phyloP scores from a whole-genome alignment of 2,329 filamentous ascomycete genomes.

The Pezicula radicicola region DNA sequence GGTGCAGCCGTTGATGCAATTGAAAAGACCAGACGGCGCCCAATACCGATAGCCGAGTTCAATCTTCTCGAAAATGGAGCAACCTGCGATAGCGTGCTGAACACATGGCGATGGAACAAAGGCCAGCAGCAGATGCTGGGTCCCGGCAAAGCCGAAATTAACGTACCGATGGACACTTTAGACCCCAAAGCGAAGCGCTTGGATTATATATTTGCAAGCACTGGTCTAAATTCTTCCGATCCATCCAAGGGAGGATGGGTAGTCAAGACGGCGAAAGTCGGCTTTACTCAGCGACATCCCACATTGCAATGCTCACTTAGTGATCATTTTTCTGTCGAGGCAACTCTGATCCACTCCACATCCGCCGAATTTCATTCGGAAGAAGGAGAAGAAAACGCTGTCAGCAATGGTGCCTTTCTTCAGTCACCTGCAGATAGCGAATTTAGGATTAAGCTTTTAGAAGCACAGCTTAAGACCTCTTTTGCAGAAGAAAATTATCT shows the following conservation, averaged over 20 bases:
- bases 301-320: conserved; percentile 81
- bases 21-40: conserved; percentile 63
- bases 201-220: conserved; percentile 88
- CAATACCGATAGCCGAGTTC: conserved; percentile 71
- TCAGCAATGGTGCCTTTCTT: conserved; percentile 23
- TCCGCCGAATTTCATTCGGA: conserved; percentile 11
- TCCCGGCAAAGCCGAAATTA: conserved; percentile 56
- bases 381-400: conserved; percentile 16
- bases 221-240: conserved; percentile 35
- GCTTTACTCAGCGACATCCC: conserved; percentile 80
- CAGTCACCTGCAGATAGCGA: conserved; percentile 20
- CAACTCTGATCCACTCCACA: conserved; percentile 52
- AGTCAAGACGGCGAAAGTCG: conserved; percentile 68
- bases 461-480: conserved; percentile 19
- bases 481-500: conserved; percentile 28
- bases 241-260: conserved; percentile 52
- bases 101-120: conserved; percentile 91
- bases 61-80: conserved; percentile 80
- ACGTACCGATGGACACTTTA: conserved; percentile 59
- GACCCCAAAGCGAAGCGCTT: conserved; percentile 82
- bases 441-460: conserved; percentile 5
- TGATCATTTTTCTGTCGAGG: conserved; percentile 91
- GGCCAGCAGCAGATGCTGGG: conserved; percentile 64
- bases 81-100: conserved; percentile 81
- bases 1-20: conserved; percentile 66